Evolutionary conservation across 768 basidiomycete species (phyloP), one percentile per base, ranked within the genome.

Genomic region (Harrya chromipes): DNA sequence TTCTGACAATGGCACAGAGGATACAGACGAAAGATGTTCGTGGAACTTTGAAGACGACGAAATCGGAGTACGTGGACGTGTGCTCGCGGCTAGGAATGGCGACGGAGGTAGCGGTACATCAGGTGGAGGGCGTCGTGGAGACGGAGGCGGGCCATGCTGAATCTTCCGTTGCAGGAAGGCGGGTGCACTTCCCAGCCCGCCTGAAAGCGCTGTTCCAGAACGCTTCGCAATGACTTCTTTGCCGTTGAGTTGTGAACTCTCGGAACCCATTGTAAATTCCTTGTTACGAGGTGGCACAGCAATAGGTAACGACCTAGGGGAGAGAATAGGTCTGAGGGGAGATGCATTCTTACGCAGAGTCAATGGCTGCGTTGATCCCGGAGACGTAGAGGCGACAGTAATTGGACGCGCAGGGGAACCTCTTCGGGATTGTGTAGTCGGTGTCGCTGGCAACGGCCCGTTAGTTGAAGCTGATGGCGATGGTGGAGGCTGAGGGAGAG

Each of bases 121-220:
- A 6, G 57, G 68, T 23, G 68, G 66, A 8, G 61, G 63, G 5
- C 51, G 53, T 24, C 59, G 61, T 10, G 66, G 66, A 4, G 63
- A 67, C 5, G 63, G 46, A 24, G 65, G 51, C 21, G 46, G 47
- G 11, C 50, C 57, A 34, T 60, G 46, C 37, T 65, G 65, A 6
- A 67, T 61, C 41, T 50, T 62, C 17, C 66, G 67, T 26, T 67
- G 67, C 36, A 67, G 31, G 41, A 69, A 69, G 19, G 63, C 58
- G 2, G 65, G 54, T 0, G 67, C 43, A 10, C 27, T 34, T 29
- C 49, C 63, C 7, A 52, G 41, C 17, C 53, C 38, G 40, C 24
- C 37, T 20, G 49, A n/a, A 11, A 40, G 27, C 17, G 38, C 17
- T 10, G 53, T 46, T 16, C 46, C 60, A 3, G 55, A 47, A 47